Base-by-base conservation (phyloP, 2,329 filamentous ascomycete species). In the Stemphylium vesicarium region DNA sequence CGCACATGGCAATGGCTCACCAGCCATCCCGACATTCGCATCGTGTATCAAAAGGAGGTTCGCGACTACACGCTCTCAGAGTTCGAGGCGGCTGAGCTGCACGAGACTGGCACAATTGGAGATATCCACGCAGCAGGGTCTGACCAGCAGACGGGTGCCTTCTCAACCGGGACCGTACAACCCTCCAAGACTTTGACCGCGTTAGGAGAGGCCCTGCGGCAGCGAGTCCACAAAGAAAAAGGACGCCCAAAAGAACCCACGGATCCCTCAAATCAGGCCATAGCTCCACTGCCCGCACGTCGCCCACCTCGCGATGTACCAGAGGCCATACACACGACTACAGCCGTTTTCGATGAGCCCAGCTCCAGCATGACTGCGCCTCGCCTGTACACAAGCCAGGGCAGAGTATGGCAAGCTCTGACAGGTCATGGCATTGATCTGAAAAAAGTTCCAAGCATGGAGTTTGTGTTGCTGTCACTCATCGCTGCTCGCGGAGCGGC, bases 361-460 rank as follows among this genome's bases (percentile, higher is more conserved):
- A 50, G 62, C 16, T 36, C 57, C 1, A 56, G 55, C 6, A 62
- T 57, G 16, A 63, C 60, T 9, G 59, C 62, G 4, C 71, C 71
- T 20, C 69, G 71, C 7, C 53, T 75, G 4, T 80, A 60, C 64
- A 81, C 84, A 7, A 85, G 80, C 6, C 77, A 82, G 59, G 80
- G 84, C 47, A 78, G 84, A 32, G 81, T 82, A 22, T 88, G 86
- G 85, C 77, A 81, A 51, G 83, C 85, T 8, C 74, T 88, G 45
- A 79, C 85, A 11, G 85, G 85, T 1, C 86, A 88, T 70, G 79
- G 79, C 16, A 79, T 82, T 20, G 85, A 88, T 62, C 73, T 78
- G 13, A 79, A 77, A 42, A 82, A 80, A 56, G 75, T 88, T 4
- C 78, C 82, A 1, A 72, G 75, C 0, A 76, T 82, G 49, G 84